Evolutionary conservation across 306 rosid species (phyloP), one percentile per base, ranked within the genome.

Genomic region (Castanospermum australe): DNA sequence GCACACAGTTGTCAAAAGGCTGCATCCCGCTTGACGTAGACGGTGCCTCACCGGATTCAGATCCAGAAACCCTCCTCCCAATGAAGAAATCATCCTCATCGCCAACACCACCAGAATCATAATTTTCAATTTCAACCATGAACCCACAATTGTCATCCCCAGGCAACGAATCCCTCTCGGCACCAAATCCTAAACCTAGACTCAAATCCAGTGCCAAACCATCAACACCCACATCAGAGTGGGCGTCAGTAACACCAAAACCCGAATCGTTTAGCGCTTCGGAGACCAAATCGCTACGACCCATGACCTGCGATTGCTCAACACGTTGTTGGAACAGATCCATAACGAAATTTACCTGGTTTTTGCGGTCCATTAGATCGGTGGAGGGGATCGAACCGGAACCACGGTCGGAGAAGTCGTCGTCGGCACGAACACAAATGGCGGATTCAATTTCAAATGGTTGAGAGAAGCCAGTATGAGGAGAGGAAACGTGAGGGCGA

Each of bases 271-370:
- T 69, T 18, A 81, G 48, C 10, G 78, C 70, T 33, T 86, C 87
- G 3, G 82, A 42, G 8, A 75, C 71, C 41, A 81, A 84, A 90
- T 83, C 68, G 18, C 77, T 6, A 18, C 62, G 76, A 12, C 73
- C 75, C 77, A 50, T 74, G 39, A 87, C 76, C 50, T 88, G 90
- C 24, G 97, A 89, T 76, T 91, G 95, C 71, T 93, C 98, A 5
- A 93, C 93, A n/a, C 98, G 93, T 38, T 93, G 98, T 8, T 90
- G 95, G 73, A 91, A 87, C 15, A 93, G 88, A 88, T 93, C 93
- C 92, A 93, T 90, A 21, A 91, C 97, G 77, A 87, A 93, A 76
- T 80, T 89, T 24, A 85, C 93, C 84, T 87, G 93, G 50, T 86
- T 86, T 28, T 87, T 89, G 30, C 92, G 90, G 83, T 84, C 86